A percentile compares a stretch with the other conserved stretches of the same genome.
phyloP scores from a whole-genome alignment of 2,329 filamentous ascomycete genomes.

The Clonostachys sp. region DNA sequence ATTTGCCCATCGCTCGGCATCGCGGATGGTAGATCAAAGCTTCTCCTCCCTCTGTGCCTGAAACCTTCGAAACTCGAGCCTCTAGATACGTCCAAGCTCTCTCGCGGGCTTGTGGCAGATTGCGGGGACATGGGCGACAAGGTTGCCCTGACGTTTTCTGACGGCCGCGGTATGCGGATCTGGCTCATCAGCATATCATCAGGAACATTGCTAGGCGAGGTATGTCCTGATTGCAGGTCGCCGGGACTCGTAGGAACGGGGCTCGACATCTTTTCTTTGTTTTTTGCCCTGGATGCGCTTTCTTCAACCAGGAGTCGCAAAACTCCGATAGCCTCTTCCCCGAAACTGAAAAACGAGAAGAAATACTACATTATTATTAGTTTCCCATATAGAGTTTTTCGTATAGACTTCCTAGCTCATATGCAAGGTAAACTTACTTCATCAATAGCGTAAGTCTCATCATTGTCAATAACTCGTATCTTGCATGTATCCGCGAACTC shows the following conservation, averaged over 20 bases:
- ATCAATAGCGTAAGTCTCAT: slow-evolving; percentile 91
- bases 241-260: too few species aligned
- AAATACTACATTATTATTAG: slow-evolving; percentile 62
- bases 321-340: slow-evolving; percentile 76
- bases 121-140: slow-evolving; percentile 46
- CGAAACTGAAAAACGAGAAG: slow-evolving; percentile 89
- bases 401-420: too few species aligned
- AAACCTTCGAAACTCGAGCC: slow-evolving; percentile 25
- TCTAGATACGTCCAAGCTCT: slow-evolving; percentile 39
- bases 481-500: slow-evolving; percentile 94
- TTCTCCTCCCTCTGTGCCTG: slow-evolving; percentile 53
- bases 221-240: too few species aligned
- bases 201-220: too few species aligned
- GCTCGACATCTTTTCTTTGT: background rate
- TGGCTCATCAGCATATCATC: background rate
- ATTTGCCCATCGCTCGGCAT: slow-evolving; percentile 32
- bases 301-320: slow-evolving; percentile 70
- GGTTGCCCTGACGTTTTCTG: slow-evolving; percentile 58
- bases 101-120: slow-evolving; percentile 44
- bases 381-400: too few species aligned
- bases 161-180: slow-evolving; percentile 34
- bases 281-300: background rate
- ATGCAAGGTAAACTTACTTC: slow-evolving; percentile 55
- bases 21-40: slow-evolving; percentile 43
- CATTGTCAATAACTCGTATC: slow-evolving; percentile 86